phyloP scores from a whole-genome alignment of 2,329 filamentous ascomycete genomes.

The Fusarium praegraminearum region DNA sequence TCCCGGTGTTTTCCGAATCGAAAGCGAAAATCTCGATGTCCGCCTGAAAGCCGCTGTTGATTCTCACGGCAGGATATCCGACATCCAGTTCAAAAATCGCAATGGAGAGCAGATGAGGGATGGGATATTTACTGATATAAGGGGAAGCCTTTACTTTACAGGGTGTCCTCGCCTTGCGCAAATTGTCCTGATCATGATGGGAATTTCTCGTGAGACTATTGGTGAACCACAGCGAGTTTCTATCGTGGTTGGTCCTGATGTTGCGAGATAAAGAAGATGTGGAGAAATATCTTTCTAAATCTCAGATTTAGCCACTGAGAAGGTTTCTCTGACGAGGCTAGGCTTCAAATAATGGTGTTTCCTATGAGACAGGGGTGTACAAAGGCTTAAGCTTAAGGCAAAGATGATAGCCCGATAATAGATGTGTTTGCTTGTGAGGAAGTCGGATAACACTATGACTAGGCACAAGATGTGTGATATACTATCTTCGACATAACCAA shows the following conservation, averaged over 20 bases:
- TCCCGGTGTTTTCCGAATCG: not conserved
- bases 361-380: rapidly evolving
- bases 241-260: not conserved
- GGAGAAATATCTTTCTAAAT: too few species aligned
- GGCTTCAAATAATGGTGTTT: too few species aligned
- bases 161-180: not conserved
- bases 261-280: not conserved
- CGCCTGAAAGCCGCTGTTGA: not conserved
- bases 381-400: too few species aligned
- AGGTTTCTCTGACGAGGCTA: too few species aligned
- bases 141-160: not conserved
- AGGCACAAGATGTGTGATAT: too few species aligned
- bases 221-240: not conserved
- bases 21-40: not conserved
- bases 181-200: not conserved
- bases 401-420: too few species aligned
- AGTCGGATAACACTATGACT: too few species aligned
- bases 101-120: not conserved
- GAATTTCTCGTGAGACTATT: not conserved
- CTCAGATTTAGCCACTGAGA: too few species aligned
- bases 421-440: too few species aligned
- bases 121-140: not conserved
- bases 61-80: not conserved
- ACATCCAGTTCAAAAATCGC: not conserved
- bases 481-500: too few species aligned